These are phyloP conservation scores for Arthrobotrys iridis DNA, from an alignment of 2,329 filamentous ascomycete genomes.

Conservation along the genomic window DNA sequence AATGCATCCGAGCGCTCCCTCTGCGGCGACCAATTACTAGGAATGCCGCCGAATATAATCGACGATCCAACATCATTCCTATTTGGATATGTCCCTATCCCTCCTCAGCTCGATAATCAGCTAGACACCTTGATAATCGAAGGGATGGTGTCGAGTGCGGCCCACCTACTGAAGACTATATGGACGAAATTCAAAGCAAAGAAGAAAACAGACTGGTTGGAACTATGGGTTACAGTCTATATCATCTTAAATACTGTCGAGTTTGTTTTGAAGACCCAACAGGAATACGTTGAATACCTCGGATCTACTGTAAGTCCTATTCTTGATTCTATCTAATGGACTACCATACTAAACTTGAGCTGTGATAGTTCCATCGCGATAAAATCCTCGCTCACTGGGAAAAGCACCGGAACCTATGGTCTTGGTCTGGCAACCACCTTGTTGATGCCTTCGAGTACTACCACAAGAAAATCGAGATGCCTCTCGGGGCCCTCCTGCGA, in stretches of 20 bases:
- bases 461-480: constrained; percentile 50
- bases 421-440: constrained; percentile 48
- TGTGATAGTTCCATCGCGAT: constrained; percentile 42
- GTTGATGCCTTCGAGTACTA: constrained; percentile 52
- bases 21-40: constrained; percentile 38
- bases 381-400: constrained; percentile 53
- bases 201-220: constrained; percentile 50
- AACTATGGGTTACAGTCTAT: constrained; percentile 44
- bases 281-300: constrained; percentile 50
- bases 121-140: constrained; percentile 51
- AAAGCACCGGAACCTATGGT: constrained; percentile 45
- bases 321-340: neutral
- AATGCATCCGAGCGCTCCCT: constrained; percentile 51
- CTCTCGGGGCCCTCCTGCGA: constrained; percentile 32
- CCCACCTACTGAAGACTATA: constrained; percentile 47
- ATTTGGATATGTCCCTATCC: constrained; percentile 47
- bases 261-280: constrained; percentile 45
- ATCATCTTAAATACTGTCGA: constrained; percentile 49
- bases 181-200: constrained; percentile 52
- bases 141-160: constrained; percentile 45
- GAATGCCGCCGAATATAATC: constrained; percentile 49
- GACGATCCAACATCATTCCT: constrained; percentile 46
- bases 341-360: neutral
- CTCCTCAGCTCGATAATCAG: constrained; percentile 48
- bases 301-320: constrained; percentile 40